Base-by-base conservation (phyloP, 1,139 yeast genomes). In the Nakaseomyces delphensis region DNA sequence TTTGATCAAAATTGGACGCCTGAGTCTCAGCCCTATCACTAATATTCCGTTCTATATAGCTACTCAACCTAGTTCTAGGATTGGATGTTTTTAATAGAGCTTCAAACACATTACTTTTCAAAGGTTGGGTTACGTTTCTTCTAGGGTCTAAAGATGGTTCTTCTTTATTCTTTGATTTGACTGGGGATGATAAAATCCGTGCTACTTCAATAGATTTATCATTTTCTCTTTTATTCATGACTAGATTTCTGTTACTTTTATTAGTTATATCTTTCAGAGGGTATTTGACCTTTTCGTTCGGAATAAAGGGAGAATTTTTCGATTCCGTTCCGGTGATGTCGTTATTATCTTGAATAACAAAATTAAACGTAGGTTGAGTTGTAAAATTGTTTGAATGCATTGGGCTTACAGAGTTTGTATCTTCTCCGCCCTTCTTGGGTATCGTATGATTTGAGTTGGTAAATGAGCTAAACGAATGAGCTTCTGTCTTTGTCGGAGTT, bases 131-230 rank as follows among this genome's bases (percentile, higher is more conserved):
- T 11, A 53, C 42, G 36, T 52, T 54, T 30, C 59, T 54, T 32
- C 60, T 56, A 3, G 64, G 64, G 42, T 59, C 64, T 36, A 59
- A 43, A 18, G 35, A 31, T 8, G 35, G 35, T 0, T 56, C 53
- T 10, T 39, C 33, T 7, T 21, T 14, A 8, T 29, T 10, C 24
- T 9, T 18, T 1, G 30, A 20, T 21, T 29, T 19, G 13, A 23
- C 21, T 1, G 53, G 43, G 1, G 50, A 44, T 6, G 41, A 49
- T 13, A 56, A 51, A 27, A 44, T 37, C 1, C 45, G 29, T n/a
- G 48, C 43, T 3, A 29, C 38, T 11, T 39, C 37, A 4, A 8
- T 25, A 10, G 28, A 13, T 9, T 43, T 36, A 11, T 36, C 29
- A 6, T 35, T 38, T 15, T 21, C 39, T 21, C 31, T 19, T 13